Evolutionary conservation across 805 yeast species (phyloP).

Genomic region (Schwanniomyces vanrijiae): DNA sequence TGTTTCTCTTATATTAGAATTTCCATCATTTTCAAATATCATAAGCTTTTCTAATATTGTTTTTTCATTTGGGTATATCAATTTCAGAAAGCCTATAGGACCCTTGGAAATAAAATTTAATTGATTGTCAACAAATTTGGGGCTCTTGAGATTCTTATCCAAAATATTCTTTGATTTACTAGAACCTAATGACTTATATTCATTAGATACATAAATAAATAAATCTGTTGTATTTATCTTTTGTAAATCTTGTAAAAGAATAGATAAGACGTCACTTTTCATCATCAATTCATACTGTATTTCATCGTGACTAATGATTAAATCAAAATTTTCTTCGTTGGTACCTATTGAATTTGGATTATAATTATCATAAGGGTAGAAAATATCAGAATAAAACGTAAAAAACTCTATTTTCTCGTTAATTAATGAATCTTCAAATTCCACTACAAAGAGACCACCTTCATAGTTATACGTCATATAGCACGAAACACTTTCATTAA

Average conservation of each 20-base stretch:
- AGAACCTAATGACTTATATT: conserved; percentile 1
- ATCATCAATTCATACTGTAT: conserved; percentile 37
- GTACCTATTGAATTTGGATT: conserved; percentile 11
- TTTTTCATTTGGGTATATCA: conserved; percentile 63
- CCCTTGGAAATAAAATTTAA: conserved; percentile 65
- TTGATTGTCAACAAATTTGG: conserved; percentile 26
- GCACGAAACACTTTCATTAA: conserved; percentile 27
- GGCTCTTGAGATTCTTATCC: not conserved
- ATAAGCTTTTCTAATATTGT: conserved; percentile 61
- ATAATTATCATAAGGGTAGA: conserved; percentile 24
- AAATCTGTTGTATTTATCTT: conserved; percentile 37
- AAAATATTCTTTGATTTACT: not conserved
- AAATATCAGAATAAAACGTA: conserved; percentile 33
- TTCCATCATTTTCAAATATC: conserved; percentile 24
- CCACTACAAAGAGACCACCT: conserved; percentile 40
- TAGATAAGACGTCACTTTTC: conserved; percentile 37
- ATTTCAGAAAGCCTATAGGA: conserved; percentile 69
- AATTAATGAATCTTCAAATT: conserved; percentile 40
- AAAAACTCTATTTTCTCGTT: conserved; percentile 42
- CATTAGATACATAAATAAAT: conserved; percentile 29
- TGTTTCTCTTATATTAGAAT: conserved; percentile 15
- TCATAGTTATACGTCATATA: conserved; percentile 36
- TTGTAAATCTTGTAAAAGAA: conserved; percentile 35
- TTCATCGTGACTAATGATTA: conserved; percentile 26
- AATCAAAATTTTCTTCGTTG: conserved; percentile 7